A percentile compares a stretch with the other conserved stretches of the same genome.
These are phyloP conservation scores for Yamadazyma aaseri DNA, from an alignment of 1,139 yeast species.

Conservation along the genomic window DNA sequence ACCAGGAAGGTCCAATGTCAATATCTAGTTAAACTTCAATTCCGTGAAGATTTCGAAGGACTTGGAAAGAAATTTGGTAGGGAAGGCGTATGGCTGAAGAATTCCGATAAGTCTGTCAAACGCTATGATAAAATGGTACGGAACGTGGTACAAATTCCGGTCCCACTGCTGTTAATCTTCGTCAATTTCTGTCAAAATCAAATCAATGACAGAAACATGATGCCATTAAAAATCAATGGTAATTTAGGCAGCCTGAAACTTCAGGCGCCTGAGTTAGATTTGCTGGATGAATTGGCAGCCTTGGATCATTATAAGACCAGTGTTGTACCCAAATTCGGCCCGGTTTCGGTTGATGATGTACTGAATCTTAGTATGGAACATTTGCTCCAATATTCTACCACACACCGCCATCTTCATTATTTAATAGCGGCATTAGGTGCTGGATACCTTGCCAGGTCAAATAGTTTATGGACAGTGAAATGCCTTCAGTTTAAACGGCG, in stretches of 20 bases:
- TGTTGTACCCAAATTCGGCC: background rate
- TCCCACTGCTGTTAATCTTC: background rate
- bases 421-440: background rate
- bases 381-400: background rate
- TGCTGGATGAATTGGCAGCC: no score
- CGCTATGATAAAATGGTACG: background rate
- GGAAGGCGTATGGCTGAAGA: slow-evolving; percentile 1
- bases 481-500: background rate
- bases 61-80: background rate
- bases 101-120: background rate
- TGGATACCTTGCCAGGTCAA: background rate
- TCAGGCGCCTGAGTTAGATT: no score
- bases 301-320: no score
- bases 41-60: slow-evolving; percentile 1
- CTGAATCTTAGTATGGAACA: background rate
- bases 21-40: slow-evolving; percentile 1
- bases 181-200: background rate
- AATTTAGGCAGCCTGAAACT: no score
- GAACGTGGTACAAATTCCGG: background rate
- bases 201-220: no score
- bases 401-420: background rate
- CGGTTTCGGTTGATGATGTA: background rate
- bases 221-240: no score
- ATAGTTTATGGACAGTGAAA: background rate
- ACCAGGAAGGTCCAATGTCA: background rate